Percentiles rank a stretch among this genome's conserved stretches.
Evolutionary conservation across 352 stramenopile species (phyloP).

Genomic region (Phytophthora palmivora): DNA sequence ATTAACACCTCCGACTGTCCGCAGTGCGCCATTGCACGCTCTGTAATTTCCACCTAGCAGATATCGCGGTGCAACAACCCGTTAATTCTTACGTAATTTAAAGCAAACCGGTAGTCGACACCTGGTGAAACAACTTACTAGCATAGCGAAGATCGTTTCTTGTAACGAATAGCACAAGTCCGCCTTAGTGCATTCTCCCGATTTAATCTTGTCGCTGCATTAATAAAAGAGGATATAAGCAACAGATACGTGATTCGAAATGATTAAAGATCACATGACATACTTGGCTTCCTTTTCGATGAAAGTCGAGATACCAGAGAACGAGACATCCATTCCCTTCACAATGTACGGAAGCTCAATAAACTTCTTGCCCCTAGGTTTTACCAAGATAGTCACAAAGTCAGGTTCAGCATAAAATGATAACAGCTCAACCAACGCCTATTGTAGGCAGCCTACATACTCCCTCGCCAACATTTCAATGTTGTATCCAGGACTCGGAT

Average conservation of each 20-base stretch:
- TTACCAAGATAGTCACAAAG: constrained; percentile 1
- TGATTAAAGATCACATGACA: not conserved
- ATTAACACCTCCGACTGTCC: constrained; percentile 97
- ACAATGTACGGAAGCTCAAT: constrained; percentile 99
- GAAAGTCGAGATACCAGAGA: constrained; percentile 97
- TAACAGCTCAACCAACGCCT: not conserved
- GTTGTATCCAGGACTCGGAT: constrained; percentile 99
- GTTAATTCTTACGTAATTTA: not conserved
- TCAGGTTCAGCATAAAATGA: not conserved
- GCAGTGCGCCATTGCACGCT: constrained; percentile 99
- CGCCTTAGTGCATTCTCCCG: constrained; percentile 92
- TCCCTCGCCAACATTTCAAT: constrained; percentile 98
- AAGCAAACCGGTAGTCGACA: not conserved
- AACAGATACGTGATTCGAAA: not conserved
- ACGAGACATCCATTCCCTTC: constrained; percentile 99
- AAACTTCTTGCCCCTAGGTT: constrained; percentile 85
- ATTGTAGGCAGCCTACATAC: too few species aligned
- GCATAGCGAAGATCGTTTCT: constrained; percentile 99
- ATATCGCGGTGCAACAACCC: not conserved
- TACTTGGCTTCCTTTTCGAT: constrained; percentile 95
- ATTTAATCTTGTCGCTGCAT: constrained; percentile 76
- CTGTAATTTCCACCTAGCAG: constrained; percentile 97
- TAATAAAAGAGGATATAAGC: constrained; percentile 1
- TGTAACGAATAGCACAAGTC: constrained; percentile 99
- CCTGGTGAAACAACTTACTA: constrained; percentile 57